Percentiles rank a stretch among this genome's conserved stretches.
Conservation (phyloP, 345 rosid genomes). For the Psidium guajava region DNA sequence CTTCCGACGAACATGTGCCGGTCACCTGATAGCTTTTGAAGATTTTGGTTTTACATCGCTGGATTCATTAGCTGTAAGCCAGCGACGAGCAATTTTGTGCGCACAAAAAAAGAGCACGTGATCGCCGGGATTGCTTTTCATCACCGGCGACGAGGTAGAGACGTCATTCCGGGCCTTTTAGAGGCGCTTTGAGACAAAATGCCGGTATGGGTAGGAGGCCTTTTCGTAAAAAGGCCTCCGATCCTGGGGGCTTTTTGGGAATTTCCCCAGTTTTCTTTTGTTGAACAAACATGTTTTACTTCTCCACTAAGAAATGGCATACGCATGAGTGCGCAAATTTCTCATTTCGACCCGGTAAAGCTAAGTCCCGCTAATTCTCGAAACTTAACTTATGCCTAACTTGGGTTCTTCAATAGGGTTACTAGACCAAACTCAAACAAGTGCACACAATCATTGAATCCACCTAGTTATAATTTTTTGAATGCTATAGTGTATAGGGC, state of each 20-base stretch:
- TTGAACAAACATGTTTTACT: not conserved
- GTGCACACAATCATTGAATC: not conserved
- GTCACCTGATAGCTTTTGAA: not conserved
- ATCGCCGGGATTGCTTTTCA: not conserved
- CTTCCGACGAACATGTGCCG: not conserved
- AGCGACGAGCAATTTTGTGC: not conserved
- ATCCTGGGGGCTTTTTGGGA: rapidly evolving
- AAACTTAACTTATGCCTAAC: not conserved
- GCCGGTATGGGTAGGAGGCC: not conserved
- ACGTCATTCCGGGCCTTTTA: not conserved
- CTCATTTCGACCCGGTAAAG: not conserved
- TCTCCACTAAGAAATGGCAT: not conserved
- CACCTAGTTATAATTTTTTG: not conserved
- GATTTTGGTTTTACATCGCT: not conserved
- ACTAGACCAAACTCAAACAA: not conserved
- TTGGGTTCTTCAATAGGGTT: not conserved
- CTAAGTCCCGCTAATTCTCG: not conserved
- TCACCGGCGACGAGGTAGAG: not conserved
- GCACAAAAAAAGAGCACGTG: not conserved
- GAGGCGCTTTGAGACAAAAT: not conserved
- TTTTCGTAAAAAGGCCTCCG: not conserved
- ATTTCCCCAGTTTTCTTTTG: not conserved
- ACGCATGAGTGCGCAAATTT: not conserved
- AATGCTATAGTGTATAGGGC: not conserved
- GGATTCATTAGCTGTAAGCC: not conserved